A percentile compares a stretch with the other conserved stretches of the same genome.
phyloP scores from a whole-genome alignment of 1,284 basidiomycete species.

The Afroboletus lepidellus region DNA sequence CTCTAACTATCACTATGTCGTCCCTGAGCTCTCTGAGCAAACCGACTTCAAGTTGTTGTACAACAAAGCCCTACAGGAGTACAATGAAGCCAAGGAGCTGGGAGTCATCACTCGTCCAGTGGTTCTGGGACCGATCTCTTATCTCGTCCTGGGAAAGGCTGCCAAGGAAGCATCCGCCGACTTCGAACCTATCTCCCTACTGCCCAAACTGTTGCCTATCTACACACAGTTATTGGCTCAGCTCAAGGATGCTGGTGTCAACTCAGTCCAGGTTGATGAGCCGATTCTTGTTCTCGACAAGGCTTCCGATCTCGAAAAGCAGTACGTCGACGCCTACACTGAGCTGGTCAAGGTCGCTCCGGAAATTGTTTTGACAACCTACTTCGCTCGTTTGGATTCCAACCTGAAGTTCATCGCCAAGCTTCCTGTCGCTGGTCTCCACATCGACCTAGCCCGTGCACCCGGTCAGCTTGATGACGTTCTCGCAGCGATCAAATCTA shows the following conservation, averaged over 20 bases:
- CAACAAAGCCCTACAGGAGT: conserved; percentile 96
- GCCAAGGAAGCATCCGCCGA: conserved; percentile 81
- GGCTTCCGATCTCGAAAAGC: conserved; percentile 76
- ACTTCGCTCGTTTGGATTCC: conserved; percentile 94
- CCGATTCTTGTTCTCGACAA: conserved; percentile 93
- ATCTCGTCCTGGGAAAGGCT: conserved; percentile 92
- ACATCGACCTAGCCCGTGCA: conserved; percentile 96
- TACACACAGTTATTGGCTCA: conserved; percentile 92
- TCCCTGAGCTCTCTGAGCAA: conserved; percentile 91
- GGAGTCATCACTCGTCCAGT: conserved; percentile 95
- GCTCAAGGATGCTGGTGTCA: conserved; percentile 90
- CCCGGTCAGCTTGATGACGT: conserved; percentile 88
- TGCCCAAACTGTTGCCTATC: conserved; percentile 87
- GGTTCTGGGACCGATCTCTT: conserved; percentile 93
- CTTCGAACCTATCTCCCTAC: conserved; percentile 90
- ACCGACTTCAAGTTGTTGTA: conserved; percentile 94
- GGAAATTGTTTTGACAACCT: conserved; percentile 92
- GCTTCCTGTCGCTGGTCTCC: conserved; percentile 92
- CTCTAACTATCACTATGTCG: conserved; percentile 99
- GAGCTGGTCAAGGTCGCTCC: conserved; percentile 82
- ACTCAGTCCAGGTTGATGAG: conserved; percentile 97
- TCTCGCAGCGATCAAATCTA: conserved; percentile 81
- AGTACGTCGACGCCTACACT: conserved; percentile 83
- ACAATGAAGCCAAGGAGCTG: conserved; percentile 90
- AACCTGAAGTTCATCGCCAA: conserved; percentile 90